These are phyloP conservation scores for Erodium chrysanthum DNA, from an alignment of 441 rosid species.

Conservation along the genomic window DNA sequence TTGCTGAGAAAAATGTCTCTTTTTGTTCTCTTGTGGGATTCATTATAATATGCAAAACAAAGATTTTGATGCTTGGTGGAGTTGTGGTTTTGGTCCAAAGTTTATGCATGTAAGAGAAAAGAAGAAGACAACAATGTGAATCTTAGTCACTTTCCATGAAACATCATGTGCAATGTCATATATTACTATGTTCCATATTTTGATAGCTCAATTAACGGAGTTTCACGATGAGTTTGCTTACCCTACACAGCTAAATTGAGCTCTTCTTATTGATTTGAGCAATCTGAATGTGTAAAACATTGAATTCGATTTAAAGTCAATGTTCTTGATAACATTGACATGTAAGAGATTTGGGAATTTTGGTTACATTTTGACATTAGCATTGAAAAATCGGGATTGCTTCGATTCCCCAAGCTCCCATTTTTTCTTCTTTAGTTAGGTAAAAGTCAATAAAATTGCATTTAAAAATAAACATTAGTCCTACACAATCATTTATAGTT, in stretches of 20 bases:
- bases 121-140: not conserved
- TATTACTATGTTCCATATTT: not conserved
- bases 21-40: not conserved
- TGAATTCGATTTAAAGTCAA: not conserved
- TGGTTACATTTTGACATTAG: not conserved
- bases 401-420: not conserved
- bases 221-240: too few species aligned
- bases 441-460: not conserved
- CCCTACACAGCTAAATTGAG: too few species aligned
- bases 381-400: not conserved
- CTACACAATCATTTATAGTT: not conserved
- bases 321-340: not conserved
- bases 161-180: not conserved
- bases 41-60: not conserved
- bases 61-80: not conserved
- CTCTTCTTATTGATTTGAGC: too few species aligned
- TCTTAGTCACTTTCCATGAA: not conserved
- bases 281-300: not conserved
- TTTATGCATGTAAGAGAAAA: not conserved
- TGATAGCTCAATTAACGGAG: too few species aligned
- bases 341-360: not conserved
- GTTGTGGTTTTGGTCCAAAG: not conserved
- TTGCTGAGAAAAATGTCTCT: not conserved
- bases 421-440: not conserved
- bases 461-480: not conserved